These are phyloP conservation scores for Irpex lacteus DNA, from an alignment of 1,284 basidiomycete genomes.

Conservation along the genomic window DNA sequence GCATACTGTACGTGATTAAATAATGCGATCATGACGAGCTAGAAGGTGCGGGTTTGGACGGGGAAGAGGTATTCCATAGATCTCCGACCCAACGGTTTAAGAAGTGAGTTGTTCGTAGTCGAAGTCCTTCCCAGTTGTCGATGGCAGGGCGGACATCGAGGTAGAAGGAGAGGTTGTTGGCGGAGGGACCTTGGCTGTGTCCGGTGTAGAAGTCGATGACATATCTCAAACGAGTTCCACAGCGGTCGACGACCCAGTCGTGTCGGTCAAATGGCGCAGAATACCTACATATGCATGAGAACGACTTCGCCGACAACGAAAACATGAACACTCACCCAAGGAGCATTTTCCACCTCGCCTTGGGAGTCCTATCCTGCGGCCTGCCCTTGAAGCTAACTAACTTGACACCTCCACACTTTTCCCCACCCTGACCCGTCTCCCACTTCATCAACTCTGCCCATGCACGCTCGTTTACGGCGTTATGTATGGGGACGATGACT, in stretches of 20 bases:
- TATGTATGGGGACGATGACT: slow-evolving; percentile 97
- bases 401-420: slow-evolving; percentile 79
- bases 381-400: slow-evolving; percentile 86
- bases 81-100: slow-evolving; percentile 42
- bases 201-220: slow-evolving; percentile 99
- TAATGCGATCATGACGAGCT: neutral
- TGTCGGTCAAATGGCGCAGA: slow-evolving; percentile 95
- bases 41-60: neutral
- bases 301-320: neutral
- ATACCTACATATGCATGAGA: slow-evolving; percentile 55
- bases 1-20: neutral
- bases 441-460: slow-evolving; percentile 91
- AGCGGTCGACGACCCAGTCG: slow-evolving; percentile 95
- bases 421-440: slow-evolving; percentile 81
- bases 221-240: slow-evolving; percentile 86
- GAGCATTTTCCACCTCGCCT: slow-evolving; percentile 80
- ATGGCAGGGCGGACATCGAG: slow-evolving; percentile 93
- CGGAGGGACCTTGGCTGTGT: slow-evolving; percentile 41
- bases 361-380: slow-evolving; percentile 73
- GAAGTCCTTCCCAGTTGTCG: slow-evolving; percentile 86
- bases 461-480: slow-evolving; percentile 97
- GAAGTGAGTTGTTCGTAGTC: slow-evolving; percentile 65
- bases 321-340: slow-evolving; percentile 70
- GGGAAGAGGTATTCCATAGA: slow-evolving; percentile 15
- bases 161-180: slow-evolving; percentile 74